Conservation (phyloP, 176 grass and related monocot genomes). For the Aegilops tauschii region DNA sequence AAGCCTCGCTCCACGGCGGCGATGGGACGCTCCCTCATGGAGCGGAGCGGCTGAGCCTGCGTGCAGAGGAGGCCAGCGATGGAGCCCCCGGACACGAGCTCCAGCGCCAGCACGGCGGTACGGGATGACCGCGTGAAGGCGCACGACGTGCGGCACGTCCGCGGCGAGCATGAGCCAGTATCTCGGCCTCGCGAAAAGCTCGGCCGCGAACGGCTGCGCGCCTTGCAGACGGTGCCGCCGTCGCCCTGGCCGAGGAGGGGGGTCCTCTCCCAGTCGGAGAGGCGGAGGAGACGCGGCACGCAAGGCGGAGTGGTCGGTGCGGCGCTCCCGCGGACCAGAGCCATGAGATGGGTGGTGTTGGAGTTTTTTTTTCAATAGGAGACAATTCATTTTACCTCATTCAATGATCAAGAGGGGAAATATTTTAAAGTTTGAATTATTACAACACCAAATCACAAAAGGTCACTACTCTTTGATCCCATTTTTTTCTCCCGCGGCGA, state of each 20-base stretch:
- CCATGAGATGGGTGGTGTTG: too few species aligned
- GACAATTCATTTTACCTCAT: too few species aligned
- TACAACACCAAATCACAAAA: too few species aligned
- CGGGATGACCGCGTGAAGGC: conserved; percentile 47
- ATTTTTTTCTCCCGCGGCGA: too few species aligned
- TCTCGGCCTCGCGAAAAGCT: conserved; percentile 54
- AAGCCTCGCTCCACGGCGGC: conserved; percentile 48
- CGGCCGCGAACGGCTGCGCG: conserved; percentile 57
- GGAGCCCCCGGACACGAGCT: conserved; percentile 60
- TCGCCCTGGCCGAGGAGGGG: neutral
- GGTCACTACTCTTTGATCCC: too few species aligned
- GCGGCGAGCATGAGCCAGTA: conserved; percentile 44
- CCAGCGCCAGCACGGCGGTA: conserved; percentile 48
- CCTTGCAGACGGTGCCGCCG: conserved; percentile 74
- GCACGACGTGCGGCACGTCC: conserved; percentile 52
- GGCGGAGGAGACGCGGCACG: neutral
- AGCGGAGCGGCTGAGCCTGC: conserved; percentile 10
- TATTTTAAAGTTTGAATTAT: too few species aligned
- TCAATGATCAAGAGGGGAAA: too few species aligned
- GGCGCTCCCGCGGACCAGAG: too few species aligned
- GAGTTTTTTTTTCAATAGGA: too few species aligned
- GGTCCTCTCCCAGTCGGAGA: conserved; percentile 47
- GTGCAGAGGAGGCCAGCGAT: conserved; percentile 44
- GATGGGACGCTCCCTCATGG: conserved; percentile 52
- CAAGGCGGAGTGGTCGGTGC: too few species aligned